Evolutionary conservation across 257 asterid genomes (phyloP).

Genomic region (Nicotiana attenuata): DNA sequence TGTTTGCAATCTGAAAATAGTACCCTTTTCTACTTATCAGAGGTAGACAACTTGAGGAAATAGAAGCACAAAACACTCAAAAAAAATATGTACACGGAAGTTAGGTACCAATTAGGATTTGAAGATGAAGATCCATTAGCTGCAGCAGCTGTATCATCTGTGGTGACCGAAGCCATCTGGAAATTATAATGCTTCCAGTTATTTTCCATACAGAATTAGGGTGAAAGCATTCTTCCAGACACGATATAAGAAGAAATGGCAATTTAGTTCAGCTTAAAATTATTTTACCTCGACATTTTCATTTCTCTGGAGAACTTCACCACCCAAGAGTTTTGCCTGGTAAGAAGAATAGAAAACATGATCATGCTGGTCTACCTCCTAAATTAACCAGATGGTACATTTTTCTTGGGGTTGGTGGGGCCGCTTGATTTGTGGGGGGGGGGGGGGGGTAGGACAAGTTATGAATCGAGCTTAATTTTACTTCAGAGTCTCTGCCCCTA

Average conservation of each 20-base stretch:
- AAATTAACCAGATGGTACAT: background rate
- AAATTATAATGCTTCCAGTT: background rate
- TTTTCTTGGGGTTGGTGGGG: background rate
- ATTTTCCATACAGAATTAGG: background rate
- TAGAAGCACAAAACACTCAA: background rate
- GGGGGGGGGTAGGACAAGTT: background rate
- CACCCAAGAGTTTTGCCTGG: slow-evolving; percentile 46
- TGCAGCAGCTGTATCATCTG: slow-evolving; percentile 19
- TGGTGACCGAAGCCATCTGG: slow-evolving; percentile 17
- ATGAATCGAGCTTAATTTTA: background rate
- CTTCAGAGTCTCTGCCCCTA: background rate
- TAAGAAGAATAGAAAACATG: background rate
- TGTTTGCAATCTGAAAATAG: background rate
- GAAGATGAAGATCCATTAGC: slow-evolving; percentile 10
- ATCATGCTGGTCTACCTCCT: background rate
- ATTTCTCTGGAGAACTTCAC: slow-evolving; percentile 7
- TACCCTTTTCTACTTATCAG: background rate
- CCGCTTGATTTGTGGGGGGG: background rate
- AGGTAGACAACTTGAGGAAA: background rate
- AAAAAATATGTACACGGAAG: background rate
- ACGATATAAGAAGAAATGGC: background rate
- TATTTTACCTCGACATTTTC: slow-evolving; percentile 35
- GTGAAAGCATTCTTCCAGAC: background rate
- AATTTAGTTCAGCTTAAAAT: background rate
- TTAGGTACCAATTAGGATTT: background rate